Evolutionary conservation across 352 stramenopile genomes (phyloP).

Genomic region (Elongisporangium prolatum): DNA sequence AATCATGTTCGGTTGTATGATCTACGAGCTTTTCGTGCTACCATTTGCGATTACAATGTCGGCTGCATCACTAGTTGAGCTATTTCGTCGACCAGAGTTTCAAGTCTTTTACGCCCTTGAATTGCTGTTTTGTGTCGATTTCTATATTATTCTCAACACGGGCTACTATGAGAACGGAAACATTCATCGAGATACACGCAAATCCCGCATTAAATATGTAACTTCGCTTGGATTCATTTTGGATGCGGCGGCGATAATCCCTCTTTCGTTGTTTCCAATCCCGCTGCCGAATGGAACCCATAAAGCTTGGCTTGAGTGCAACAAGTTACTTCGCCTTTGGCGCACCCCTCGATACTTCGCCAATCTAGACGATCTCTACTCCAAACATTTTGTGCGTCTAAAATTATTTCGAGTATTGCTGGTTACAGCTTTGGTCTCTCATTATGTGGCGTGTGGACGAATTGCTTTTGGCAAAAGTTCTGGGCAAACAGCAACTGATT

Average conservation of each 20-base stretch:
- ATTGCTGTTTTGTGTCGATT: slow-evolving; percentile 38
- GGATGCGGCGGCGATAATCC: slow-evolving; percentile 34
- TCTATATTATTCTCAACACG: slow-evolving; percentile 55
- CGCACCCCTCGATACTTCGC: slow-evolving; percentile 36
- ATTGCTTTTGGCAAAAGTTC: slow-evolving; percentile 25
- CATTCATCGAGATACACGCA: slow-evolving; percentile 32
- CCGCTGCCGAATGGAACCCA: neutral
- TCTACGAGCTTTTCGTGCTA: slow-evolving; percentile 47
- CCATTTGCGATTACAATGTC: slow-evolving; percentile 34
- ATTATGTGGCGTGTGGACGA: slow-evolving; percentile 42
- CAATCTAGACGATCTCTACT: slow-evolving; percentile 50
- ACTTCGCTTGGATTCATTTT: slow-evolving; percentile 34
- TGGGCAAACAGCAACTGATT: slow-evolving; percentile 1
- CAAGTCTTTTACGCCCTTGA: slow-evolving; percentile 30
- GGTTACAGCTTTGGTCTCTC: slow-evolving; percentile 29
- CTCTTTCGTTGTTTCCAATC: slow-evolving; percentile 24
- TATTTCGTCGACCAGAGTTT: slow-evolving; percentile 12
- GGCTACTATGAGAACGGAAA: slow-evolving; percentile 57
- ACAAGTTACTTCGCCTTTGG: slow-evolving; percentile 48
- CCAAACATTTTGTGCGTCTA: slow-evolving; percentile 39
- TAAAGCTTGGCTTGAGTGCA: slow-evolving; percentile 34
- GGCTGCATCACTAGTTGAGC: neutral
- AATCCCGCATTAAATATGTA: slow-evolving; percentile 37
- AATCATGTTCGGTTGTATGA: slow-evolving; percentile 31
- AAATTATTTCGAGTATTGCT: slow-evolving; percentile 49